Evolutionary conservation across 2,329 filamentous ascomycete genomes (phyloP), one percentile per base, ranked within the genome.

Genomic region (Cryphonectria japonica): DNA sequence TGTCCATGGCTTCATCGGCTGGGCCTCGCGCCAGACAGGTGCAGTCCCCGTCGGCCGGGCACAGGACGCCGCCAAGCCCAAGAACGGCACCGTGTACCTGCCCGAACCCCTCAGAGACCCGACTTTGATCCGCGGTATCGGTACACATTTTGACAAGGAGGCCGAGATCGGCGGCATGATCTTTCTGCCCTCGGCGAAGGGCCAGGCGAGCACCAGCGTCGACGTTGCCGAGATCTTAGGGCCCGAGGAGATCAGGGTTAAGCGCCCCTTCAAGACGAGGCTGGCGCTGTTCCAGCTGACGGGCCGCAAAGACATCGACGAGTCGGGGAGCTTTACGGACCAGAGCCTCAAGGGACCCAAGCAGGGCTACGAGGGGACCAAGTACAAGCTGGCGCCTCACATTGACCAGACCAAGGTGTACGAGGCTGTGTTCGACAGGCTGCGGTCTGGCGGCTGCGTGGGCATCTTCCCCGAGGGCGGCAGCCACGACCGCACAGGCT

Each of bases 401-500:
- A 94, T 98, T 59, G 94, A 98, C 79, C 95, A 98, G 83, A 95
- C 92, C 41, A 89, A 93, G 76, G 95, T 98, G 39, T 98, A 98
- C 82, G 90, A 97, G 79, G 93, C 94, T 29, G 95, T 99, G 22
- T 98, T 98, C 81, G 88, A 91, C 74, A 90, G 94, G 41, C 86
- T 99, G 46, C 90, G 91, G 75, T 87, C 88, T 54, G 94, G 94
- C 63, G 95, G 95, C 26, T 97, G 94, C 78, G 93, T 98, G 69
- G 96, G 95, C 73, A 98, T 99, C 78, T 99, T 98, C 80, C 95
- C 95, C 2, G 95, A 99, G 82, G 95, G 95, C 75, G 95, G 95
- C 77, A 98, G 95, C 79, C 95, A 98, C 82, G 95, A 98, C 80
- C 91, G 95, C 73, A 94, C 95, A 0, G 94, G 97, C 78, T 86